phyloP scores from a whole-genome alignment of 2,329 filamentous ascomycete genomes.

The Sordariomycetes sp. region DNA sequence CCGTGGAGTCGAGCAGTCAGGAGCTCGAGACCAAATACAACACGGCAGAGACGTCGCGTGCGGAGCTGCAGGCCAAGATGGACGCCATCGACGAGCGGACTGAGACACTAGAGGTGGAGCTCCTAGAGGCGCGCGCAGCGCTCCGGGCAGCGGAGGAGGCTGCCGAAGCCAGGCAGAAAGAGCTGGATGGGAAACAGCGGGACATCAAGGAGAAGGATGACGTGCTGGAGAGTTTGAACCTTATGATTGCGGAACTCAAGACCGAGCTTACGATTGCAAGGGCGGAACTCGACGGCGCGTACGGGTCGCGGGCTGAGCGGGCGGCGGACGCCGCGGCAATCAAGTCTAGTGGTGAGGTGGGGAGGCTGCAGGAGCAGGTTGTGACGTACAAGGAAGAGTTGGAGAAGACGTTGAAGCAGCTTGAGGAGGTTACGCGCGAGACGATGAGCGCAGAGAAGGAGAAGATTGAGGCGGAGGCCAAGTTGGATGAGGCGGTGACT shows the following conservation, averaged over 20 bases:
- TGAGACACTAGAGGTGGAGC: constrained; percentile 20
- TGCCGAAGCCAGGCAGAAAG: constrained; percentile 25
- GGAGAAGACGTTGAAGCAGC: constrained; percentile 32
- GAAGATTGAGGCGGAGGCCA: constrained; percentile 29
- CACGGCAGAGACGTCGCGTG: constrained; percentile 7
- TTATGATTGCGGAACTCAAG: constrained; percentile 43
- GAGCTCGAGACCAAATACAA: constrained; percentile 6
- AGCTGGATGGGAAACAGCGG: constrained; percentile 21
- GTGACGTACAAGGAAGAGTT: constrained; percentile 37
- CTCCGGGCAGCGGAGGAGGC: constrained; percentile 22
- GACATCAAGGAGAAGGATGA: constrained; percentile 32
- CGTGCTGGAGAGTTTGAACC: constrained; percentile 35
- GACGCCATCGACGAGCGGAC: constrained; percentile 15
- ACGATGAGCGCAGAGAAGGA: constrained; percentile 35
- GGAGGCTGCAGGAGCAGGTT: constrained; percentile 31
- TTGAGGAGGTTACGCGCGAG: constrained; percentile 39
- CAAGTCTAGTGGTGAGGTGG: constrained; percentile 31
- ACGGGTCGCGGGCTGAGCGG: constrained; percentile 44
- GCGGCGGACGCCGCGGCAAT: constrained; percentile 43
- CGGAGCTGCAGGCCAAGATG: constrained; percentile 11
- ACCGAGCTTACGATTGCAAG: constrained; percentile 47
- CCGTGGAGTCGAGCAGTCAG: constrained; percentile 21
- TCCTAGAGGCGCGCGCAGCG: constrained; percentile 18
- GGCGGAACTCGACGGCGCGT: constrained; percentile 48
- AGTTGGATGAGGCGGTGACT: constrained; percentile 25